phyloP scores from a whole-genome alignment of 176 grass and related monocot genomes.

The Eleusine coracana region DNA sequence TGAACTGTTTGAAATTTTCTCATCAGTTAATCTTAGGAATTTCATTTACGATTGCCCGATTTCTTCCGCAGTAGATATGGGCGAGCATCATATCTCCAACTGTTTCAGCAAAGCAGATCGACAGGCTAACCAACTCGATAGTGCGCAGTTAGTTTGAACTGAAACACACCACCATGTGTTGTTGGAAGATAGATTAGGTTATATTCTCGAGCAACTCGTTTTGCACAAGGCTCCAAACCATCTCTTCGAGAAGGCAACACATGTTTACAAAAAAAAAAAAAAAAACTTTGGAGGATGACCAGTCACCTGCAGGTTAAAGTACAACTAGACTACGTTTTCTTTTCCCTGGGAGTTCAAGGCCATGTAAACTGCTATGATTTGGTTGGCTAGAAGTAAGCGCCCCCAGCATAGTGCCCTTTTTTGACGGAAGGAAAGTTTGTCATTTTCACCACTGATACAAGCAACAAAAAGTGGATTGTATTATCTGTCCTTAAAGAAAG shows the following conservation, averaged over 20 bases:
- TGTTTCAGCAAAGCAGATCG: conserved; percentile 2
- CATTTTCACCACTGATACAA: conserved; percentile 45
- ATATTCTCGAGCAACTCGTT: conserved; percentile 26
- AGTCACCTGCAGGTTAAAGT: conserved; percentile 35
- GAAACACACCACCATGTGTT: conserved; percentile 13
- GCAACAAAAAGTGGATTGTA: conserved; percentile 37
- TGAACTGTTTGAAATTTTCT: too few relatives aligned
- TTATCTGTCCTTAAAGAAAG: conserved; percentile 18
- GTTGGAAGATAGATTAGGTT: conserved; percentile 8
- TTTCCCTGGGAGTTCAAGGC: not conserved
- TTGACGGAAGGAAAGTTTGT: conserved; percentile 46
- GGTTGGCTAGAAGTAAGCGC: conserved; percentile 27
- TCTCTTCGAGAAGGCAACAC: not conserved
- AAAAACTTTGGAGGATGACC: not conserved
- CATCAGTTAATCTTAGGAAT: not conserved
- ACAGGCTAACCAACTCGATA: conserved; percentile 37
- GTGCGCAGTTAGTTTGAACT: conserved; percentile 13
- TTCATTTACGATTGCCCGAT: not conserved
- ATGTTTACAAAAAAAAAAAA: not conserved
- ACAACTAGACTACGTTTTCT: not conserved
- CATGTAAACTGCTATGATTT: conserved; percentile 5
- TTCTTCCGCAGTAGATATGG: not conserved
- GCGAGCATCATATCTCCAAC: not conserved
- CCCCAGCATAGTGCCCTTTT: conserved; percentile 12
- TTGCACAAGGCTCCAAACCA: conserved; percentile 31